Evolutionary conservation across 345 rosid species (phyloP).

Genomic region (thale cress (Arabidopsis thaliana)): TAIR10.1 NC_003075.7:14212001-14212500

Average conservation of each 20-base stretch:
- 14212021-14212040: neutral
- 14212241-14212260: neutral
- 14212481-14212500: slow-evolving; percentile 72
- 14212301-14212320: slow-evolving; percentile 58
- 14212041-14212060: slow-evolving; percentile 8
- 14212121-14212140: slow-evolving; percentile 16
- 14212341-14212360: slow-evolving; percentile 54
- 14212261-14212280: neutral
- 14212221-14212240: slow-evolving; percentile 9
- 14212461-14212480: slow-evolving; percentile 76
- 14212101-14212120: slow-evolving; percentile 24
- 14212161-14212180: slow-evolving; percentile 26
- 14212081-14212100: slow-evolving; percentile 27
- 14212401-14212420: slow-evolving; percentile 61
- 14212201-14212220: slow-evolving; percentile 39
- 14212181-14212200: slow-evolving; percentile 44
- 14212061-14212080: slow-evolving; percentile 14
- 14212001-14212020: slow-evolving; percentile 30
- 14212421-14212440: slow-evolving; percentile 76
- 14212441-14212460: slow-evolving; percentile 52
- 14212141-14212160: neutral
- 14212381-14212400: slow-evolving; percentile 75
- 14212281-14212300: slow-evolving; percentile 9
- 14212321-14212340: slow-evolving; percentile 85
- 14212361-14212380: slow-evolving; percentile 65